Conservation (phyloP, 192 early-diverging fungal species). For the Podila verticillata region DNA sequence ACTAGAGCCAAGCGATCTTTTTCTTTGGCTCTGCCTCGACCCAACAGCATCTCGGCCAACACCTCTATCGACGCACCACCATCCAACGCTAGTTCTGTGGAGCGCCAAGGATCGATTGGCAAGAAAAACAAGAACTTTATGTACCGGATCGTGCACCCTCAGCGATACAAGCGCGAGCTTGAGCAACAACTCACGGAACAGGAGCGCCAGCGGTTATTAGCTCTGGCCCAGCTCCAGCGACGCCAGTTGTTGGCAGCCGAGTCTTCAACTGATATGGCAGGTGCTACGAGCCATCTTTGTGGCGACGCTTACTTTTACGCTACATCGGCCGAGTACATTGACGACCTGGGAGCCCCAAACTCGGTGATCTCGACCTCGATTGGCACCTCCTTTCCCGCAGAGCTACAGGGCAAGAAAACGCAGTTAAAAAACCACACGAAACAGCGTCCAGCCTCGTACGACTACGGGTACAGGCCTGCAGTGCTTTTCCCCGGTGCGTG, state of each 20-base stretch:
- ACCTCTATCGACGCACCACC: too few relatives aligned
- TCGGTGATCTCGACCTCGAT: conserved; percentile 44
- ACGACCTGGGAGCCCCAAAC: conserved; percentile 28
- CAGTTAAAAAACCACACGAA: conserved; percentile 2
- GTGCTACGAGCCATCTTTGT: conserved; percentile 1
- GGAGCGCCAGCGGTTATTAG: conserved; percentile 29
- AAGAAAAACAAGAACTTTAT: conserved; percentile 29
- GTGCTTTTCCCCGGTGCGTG: neutral
- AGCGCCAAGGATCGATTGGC: conserved; percentile 4
- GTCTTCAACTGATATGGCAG: neutral
- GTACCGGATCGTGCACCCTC: conserved; percentile 48
- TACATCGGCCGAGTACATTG: conserved; percentile 42
- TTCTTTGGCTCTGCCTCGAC: conserved; percentile 13
- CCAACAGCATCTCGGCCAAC: neutral
- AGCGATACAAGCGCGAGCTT: conserved; percentile 44
- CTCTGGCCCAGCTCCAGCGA: conserved; percentile 21
- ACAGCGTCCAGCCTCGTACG: conserved; percentile 4
- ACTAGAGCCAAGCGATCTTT: conserved; percentile 21
- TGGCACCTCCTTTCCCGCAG: conserved; percentile 31
- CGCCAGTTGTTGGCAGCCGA: conserved; percentile 13
- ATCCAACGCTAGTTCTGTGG: neutral
- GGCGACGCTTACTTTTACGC: conserved; percentile 38
- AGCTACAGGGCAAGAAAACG: conserved; percentile 17
- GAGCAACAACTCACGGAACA: conserved; percentile 22
- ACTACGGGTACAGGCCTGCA: neutral